Base-by-base conservation (phyloP, 208 protist species). In the Leishmania tarentolae region DNA sequence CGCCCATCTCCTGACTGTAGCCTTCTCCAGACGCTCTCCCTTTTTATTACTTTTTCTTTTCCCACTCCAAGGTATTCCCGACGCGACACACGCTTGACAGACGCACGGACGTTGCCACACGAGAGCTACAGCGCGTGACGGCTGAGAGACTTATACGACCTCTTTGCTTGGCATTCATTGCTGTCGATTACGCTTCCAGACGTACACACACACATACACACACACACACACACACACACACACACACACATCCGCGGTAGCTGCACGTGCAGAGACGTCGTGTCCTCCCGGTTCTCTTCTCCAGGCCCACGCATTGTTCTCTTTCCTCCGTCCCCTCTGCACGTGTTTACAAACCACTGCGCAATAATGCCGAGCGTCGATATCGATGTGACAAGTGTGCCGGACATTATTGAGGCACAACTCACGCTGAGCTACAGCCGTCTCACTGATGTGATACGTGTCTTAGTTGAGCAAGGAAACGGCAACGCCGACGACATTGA, bases 371-470 rank as follows among this genome's bases (percentile, higher is more conserved):
- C 94, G 7, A 78, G 83, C 35, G 88, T 95, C 21, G 92, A 95
- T 21, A 73, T 94, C 28, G 94, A 97, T 86, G 82, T 95, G 47
- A 75, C 84, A 6, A 85, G 82, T 65, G 92, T 97, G 50, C 94
- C 94, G 17, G 94, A 97, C 82, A 96, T 97, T 83, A 97, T 97
- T 76, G 94, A 97, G 88, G 94, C 94, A 61, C 94, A 97, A 79
- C 87, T 97, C 15, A 97, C 94, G 4, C 87, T 97, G 17, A 97
- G 93, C 85, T 97, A 96, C 87, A 96, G 90, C 74, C 90, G 93
- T 66, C 90, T 97, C 44, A 84, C 92, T 37, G 86, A 95, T 71
- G 80, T 97, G 37, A 89, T 97, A 31, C 90, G 89, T 35, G 80
- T 95, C 28, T 92, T 97, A 65, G 80, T 97, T 21, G 91, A 96